A percentile compares a stretch with the other conserved stretches of the same genome.
Conservation (phyloP, 305 asterid species). For the Fraxinus baroniana region DNA sequence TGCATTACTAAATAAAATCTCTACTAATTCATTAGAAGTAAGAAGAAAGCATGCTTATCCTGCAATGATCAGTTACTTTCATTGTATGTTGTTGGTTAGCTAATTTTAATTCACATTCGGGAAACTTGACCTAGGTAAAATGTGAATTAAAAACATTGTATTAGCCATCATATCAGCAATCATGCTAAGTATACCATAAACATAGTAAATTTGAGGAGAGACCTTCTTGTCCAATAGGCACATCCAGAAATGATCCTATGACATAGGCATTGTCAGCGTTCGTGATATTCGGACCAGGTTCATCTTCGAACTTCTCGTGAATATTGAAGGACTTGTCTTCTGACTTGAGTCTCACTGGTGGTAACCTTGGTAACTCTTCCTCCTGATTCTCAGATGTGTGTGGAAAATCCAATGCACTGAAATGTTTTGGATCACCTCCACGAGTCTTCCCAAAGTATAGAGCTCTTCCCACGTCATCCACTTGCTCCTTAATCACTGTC, state of each 20-base stretch:
- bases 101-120: neutral
- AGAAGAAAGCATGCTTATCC: constrained; percentile 6
- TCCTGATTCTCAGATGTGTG: constrained; percentile 58
- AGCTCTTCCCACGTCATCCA: constrained; percentile 82
- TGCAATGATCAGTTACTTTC: neutral
- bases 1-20: constrained; percentile 4
- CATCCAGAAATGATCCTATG: constrained; percentile 90
- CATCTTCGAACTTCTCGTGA: constrained; percentile 80
- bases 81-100: neutral
- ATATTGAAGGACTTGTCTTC: constrained; percentile 77
- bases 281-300: constrained; percentile 52
- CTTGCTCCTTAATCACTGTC: constrained; percentile 73
- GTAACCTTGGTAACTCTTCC: constrained; percentile 91
- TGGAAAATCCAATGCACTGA: constrained; percentile 50
- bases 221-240: constrained; percentile 98
- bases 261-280: constrained; percentile 64
- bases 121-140: neutral
- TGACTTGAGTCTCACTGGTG: constrained; percentile 89
- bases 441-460: constrained; percentile 63
- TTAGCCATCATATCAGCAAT: neutral
- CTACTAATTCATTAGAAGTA: neutral
- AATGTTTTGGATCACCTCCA: constrained; percentile 53
- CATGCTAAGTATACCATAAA: constrained; percentile 6
- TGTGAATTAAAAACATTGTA: neutral
- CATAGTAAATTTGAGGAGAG: constrained; percentile 22